Evolutionary conservation across 768 basidiomycete species (phyloP).

Genomic region (Rhodotorula babjevae): DNA sequence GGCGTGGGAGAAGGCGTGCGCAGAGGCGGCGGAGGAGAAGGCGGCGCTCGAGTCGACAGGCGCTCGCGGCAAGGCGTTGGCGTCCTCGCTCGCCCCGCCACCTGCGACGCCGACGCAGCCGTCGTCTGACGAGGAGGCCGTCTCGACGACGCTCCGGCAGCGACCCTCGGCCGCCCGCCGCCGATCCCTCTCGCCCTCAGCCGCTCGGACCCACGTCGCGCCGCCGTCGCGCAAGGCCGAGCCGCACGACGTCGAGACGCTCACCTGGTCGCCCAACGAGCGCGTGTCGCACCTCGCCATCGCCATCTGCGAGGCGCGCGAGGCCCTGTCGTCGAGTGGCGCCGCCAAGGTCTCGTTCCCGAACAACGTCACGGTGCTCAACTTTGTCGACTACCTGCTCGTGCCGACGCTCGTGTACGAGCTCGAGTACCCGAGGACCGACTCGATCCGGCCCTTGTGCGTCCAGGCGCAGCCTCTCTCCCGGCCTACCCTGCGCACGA

Average conservation of each 20-base stretch:
- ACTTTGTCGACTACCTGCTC: conserved; percentile 79
- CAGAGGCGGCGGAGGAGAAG: background rate
- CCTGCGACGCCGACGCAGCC: background rate
- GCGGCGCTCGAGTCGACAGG: background rate
- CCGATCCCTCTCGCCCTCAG: background rate
- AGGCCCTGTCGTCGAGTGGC: conserved; percentile 70
- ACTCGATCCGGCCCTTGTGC: conserved; percentile 52
- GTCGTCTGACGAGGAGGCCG: background rate
- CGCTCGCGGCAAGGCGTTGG: too few species aligned
- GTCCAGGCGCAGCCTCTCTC: conserved; percentile 37
- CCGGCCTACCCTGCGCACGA: too few species aligned
- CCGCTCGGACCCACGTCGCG: background rate
- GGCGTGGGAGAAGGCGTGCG: conserved; percentile 23
- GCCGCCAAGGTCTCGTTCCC: conserved; percentile 70
- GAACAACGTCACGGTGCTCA: conserved; percentile 70
- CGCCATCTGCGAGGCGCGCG: conserved; percentile 69
- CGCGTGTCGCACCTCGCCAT: conserved; percentile 65
- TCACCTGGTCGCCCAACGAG: conserved; percentile 62
- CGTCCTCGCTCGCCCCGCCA: too few species aligned
- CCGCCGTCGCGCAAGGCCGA: background rate
- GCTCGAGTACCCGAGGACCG: conserved; percentile 88
- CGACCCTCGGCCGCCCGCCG: background rate
- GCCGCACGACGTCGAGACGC: conserved; percentile 45
- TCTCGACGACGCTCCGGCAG: background rate
- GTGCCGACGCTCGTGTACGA: conserved; percentile 94